These are phyloP conservation scores for Musa beccarii DNA, from an alignment of 176 grass and related monocot genomes.

Conservation along the genomic window DNA sequence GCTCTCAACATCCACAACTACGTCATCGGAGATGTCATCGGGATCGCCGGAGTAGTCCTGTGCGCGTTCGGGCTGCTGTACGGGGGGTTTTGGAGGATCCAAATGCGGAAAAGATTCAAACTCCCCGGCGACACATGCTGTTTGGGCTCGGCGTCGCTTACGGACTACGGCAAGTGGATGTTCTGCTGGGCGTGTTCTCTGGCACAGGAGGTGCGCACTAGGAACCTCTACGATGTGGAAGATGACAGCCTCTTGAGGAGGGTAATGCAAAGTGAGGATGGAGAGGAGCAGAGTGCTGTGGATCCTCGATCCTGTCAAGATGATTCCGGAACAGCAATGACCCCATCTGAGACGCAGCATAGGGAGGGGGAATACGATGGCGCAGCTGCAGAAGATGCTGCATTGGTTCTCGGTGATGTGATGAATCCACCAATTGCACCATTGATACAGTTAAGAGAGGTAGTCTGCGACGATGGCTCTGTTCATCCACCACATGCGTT, in stretches of 20 bases:
- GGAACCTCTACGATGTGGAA: neutral
- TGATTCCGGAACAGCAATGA: neutral
- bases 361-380: neutral
- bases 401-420: neutral
- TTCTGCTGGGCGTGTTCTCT: slow-evolving; percentile 10
- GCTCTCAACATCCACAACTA: slow-evolving; percentile 3
- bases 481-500: neutral
- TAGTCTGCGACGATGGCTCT: neutral
- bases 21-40: neutral
- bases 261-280: neutral
- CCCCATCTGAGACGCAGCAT: neutral
- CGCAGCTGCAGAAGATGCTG: neutral
- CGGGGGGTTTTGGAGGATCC: slow-evolving; percentile 14
- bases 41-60: neutral
- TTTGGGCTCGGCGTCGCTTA: neutral
- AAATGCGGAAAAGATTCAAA: slow-evolving; percentile 5
- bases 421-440: neutral
- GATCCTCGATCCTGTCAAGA: neutral
- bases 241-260: neutral
- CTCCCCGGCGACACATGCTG: neutral
- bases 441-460: neutral
- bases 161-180: slow-evolving; percentile 5
- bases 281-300: neutral
- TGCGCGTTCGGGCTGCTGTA: slow-evolving; percentile 11
- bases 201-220: slow-evolving; percentile 10